Evolutionary conservation across 768 basidiomycete species (phyloP).

Genomic region (Tephrocybe rancida): DNA sequence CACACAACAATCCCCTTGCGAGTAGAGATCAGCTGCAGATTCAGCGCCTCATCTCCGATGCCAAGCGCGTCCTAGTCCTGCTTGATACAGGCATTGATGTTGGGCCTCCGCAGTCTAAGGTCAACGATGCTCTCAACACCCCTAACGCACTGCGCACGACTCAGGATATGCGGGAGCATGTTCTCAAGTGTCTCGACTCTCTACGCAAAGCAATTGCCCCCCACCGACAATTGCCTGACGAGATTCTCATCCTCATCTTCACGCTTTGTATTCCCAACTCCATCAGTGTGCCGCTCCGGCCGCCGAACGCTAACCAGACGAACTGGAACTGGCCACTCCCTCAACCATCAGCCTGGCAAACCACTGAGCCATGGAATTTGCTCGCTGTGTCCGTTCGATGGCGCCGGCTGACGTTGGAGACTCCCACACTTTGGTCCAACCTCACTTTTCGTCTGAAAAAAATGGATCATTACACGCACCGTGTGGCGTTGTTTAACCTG

Average conservation of each 20-base stretch:
- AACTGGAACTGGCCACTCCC: background rate
- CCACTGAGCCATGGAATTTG: background rate
- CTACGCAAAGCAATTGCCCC: background rate
- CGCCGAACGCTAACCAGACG: background rate
- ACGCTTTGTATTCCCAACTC: background rate
- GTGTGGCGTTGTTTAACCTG: background rate
- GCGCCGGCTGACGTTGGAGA: background rate
- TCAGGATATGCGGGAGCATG: too few relatives aligned
- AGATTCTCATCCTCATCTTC: slow-evolving; percentile 1
- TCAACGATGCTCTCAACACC: background rate
- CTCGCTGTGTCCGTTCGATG: slow-evolving; percentile 2
- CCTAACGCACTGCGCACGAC: background rate
- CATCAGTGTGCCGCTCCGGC: background rate
- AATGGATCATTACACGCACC: background rate
- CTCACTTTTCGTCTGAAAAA: background rate
- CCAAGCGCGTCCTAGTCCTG: background rate
- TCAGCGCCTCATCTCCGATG: background rate
- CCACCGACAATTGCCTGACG: background rate
- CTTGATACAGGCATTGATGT: background rate
- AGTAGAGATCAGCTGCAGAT: background rate
- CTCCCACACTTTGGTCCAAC: slow-evolving; percentile 1
- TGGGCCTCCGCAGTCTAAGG: background rate
- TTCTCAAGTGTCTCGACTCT: background rate
- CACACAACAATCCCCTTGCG: background rate
- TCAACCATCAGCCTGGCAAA: background rate